Evolutionary conservation across 495 filamentous ascomycete genomes (phyloP), one percentile per base, ranked within the genome.

Genomic region (Trichoderma virens): DNA sequence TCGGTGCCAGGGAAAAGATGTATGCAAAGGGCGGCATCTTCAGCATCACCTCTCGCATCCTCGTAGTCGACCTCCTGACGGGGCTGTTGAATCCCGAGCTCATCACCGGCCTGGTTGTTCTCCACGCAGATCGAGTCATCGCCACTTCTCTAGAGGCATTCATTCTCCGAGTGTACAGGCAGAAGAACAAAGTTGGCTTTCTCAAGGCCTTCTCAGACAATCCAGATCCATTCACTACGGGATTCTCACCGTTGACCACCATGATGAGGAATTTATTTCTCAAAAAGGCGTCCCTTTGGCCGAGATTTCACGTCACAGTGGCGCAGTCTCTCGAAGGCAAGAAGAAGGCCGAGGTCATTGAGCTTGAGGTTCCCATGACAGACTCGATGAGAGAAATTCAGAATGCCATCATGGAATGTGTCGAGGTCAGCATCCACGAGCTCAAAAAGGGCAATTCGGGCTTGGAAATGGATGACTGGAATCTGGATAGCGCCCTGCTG

Each of bases 401-500:
- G 67, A 92, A 89, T 66, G 92, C 94, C 4, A 88, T 98, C 59
- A 85, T 98, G 72, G 94, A 97, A 72, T 98, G 95, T 73, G 93
- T 98, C 16, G 94, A 98, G 72, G 86, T 92, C 59, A 95, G 91
- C 66, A 93, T 98, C 67, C 83, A 86, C 31, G 95, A 98, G 71
- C 79, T 98, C 18, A 93, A 91, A 71, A 97, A 96, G 72, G 80
- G 85, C 9, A 97, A 97, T 70, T 82, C 87, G 0, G 92, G 92
- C 0, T 76, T 98, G 6, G 95, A 98, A 67, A 90, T 98, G 89
- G 93, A 93, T 65, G 92, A 97, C 67, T 98, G 94, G 94, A 98
- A 91, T 63, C 78, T 97, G 23, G 95, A 98, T 72, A 97, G 91
- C 72, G 95, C 94, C 27, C 76, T 98, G 63, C 90, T 97, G 66